These are phyloP conservation scores for Microbotryum intermedium DNA, from an alignment of 1,284 basidiomycete species.

Conservation along the genomic window DNA sequence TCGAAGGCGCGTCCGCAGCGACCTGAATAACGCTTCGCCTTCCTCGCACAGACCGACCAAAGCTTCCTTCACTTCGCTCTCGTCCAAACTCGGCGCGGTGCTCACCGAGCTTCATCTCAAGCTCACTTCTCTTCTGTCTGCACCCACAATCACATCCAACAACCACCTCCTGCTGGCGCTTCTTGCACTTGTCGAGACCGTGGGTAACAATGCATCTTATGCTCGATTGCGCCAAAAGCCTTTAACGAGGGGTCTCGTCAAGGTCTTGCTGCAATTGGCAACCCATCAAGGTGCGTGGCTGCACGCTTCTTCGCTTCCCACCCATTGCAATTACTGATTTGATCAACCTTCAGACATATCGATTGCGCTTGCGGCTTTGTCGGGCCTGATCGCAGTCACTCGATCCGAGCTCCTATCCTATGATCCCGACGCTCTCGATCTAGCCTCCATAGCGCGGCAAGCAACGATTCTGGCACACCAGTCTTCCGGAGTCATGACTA, in stretches of 20 bases:
- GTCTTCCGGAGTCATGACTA: no score
- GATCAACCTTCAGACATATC: not conserved
- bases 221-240: slow-evolving; percentile 7
- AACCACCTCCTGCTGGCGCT: not conserved
- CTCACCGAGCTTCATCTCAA: slow-evolving; percentile 18
- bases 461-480: no score
- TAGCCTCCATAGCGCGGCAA: no score
- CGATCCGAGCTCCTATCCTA: not conserved
- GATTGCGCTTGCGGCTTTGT: not conserved
- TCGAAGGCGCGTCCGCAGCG: no score
- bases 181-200: not conserved
- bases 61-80: slow-evolving; percentile 30
- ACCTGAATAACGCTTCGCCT: not conserved
- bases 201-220: slow-evolving; percentile 14
- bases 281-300: not conserved
- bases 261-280: not conserved
- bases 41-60: slow-evolving; percentile 4
- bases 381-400: not conserved
- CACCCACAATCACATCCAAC: not conserved
- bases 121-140: not conserved
- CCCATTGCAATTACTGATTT: not conserved
- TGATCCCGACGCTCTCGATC: no score
- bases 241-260: slow-evolving; percentile 2
- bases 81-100: slow-evolving; percentile 21
- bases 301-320: no score